A percentile compares a stretch with the other conserved stretches of the same genome.
Evolutionary conservation across 345 rosid genomes (phyloP).

Genomic region (Citrus australasica): DNA sequence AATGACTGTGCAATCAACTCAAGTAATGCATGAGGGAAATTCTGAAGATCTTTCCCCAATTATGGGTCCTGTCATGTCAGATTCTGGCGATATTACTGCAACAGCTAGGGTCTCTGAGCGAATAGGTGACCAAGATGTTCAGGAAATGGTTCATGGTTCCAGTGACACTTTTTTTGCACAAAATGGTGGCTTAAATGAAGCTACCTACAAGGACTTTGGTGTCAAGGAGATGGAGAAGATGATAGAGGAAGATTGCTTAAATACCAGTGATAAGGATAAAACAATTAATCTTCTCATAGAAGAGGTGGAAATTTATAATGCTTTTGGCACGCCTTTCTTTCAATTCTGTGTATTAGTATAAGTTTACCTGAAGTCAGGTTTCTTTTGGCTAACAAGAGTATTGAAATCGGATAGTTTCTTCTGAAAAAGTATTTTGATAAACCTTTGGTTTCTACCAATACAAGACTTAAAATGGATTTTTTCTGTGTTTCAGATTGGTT

Average conservation of each 20-base stretch:
- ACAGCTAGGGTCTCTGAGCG: conserved; percentile 22
- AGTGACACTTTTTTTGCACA: conserved; percentile 22
- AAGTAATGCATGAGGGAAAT: conserved; percentile 17
- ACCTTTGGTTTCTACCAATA: background rate
- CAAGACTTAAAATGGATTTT: background rate
- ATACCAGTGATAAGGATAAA: conserved; percentile 29
- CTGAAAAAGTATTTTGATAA: background rate
- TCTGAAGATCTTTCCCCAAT: conserved; percentile 28
- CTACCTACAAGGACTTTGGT: conserved; percentile 16
- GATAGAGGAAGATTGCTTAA: conserved; percentile 24
- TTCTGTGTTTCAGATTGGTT: conserved; percentile 48
- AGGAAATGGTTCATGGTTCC: conserved; percentile 23
- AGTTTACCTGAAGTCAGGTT: background rate
- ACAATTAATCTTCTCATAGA: conserved; percentile 45
- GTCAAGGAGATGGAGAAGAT: conserved; percentile 30
- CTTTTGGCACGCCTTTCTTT: background rate
- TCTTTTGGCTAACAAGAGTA: background rate
- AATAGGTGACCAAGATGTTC: conserved; percentile 28
- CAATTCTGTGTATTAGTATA: background rate
- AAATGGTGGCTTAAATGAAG: conserved; percentile 26
- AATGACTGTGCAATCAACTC: conserved; percentile 23
- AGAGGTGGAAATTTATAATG: conserved; percentile 46
- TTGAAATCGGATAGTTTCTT: background rate
- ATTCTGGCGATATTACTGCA: conserved; percentile 17
- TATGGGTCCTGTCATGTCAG: conserved; percentile 22